phyloP scores from a whole-genome alignment of 768 basidiomycete species.

The Psilocybe tampanensis region DNA sequence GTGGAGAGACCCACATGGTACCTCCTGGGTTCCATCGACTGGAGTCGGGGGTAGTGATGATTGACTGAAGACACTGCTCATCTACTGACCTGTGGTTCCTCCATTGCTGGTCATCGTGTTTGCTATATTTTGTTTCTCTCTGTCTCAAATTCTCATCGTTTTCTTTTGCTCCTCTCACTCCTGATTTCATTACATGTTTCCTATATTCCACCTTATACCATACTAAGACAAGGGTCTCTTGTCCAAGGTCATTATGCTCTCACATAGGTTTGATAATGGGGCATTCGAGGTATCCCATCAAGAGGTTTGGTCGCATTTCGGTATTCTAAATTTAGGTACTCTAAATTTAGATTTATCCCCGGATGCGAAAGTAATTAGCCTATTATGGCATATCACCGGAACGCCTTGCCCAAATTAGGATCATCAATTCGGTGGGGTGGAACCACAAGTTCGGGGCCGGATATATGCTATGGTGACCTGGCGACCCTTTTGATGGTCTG shows the following conservation, averaged over 20 bases:
- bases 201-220: slow-evolving; percentile 6
- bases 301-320: slow-evolving; percentile 3
- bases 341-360: no score
- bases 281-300: neutral
- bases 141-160: no score
- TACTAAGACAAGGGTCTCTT: neutral
- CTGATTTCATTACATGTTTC: neutral
- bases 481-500: no score
- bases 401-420: no score
- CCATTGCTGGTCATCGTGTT: neutral
- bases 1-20: neutral
- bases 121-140: slow-evolving; percentile 20
- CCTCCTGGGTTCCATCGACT: slow-evolving; percentile 4
- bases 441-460: no score
- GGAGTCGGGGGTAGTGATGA: neutral
- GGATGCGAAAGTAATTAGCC: no score
- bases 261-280: neutral
- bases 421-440: no score
- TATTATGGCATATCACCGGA: no score
- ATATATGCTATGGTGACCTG: no score
- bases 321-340: no score
- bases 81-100: neutral
- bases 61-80: neutral
- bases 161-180: slow-evolving; percentile 7
- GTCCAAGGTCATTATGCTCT: neutral